Base-by-base conservation (phyloP, 805 yeast species). In the Suhomyces sp. region DNA sequence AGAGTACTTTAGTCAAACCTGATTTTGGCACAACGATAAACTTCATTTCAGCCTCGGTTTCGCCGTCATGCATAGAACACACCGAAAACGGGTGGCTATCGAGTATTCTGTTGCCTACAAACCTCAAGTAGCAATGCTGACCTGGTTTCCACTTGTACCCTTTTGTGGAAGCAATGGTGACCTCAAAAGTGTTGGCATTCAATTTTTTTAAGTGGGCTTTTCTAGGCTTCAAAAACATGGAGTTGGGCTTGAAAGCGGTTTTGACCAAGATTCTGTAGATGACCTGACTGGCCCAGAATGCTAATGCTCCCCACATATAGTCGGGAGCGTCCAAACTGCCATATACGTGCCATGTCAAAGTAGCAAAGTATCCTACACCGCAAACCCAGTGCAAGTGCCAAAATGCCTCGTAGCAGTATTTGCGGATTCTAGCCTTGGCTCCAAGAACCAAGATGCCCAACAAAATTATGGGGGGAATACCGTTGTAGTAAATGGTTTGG, bases 51-150 rank as follows among this genome's bases (percentile, higher is more conserved):
- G 61, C 57, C 2, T 52, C 40, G 2, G 59, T 59, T 15, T 57
- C 64, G 1, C 62, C 60, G 6, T 60, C 63, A 10, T 33, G 35
- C 24, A 69, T 56, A 3, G 79, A 73, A 26, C 77, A 55, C 7
- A 81, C 75, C 1, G 85, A 80, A 59, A 82, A 82, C 10, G 86
- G 86, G 64, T 82, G 87, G 56, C 76, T 80, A 54, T 82, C 84
- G 19, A 80, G 57, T 22, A 80, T 65, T 40, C 73, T 67, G 13
- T 70, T 56, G 1, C 79, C 82, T 2, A 69, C 66, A 52, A 79
- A 78, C 58, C 85, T 70, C 19, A 82, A 62, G 56, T 70, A 80
- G 5, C 81, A 66, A 63, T 82, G 87, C 54, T 82, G 86, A 23
- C 87, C 86, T 1, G 85, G 79, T 13, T 46, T 58, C 85, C 85